Evolutionary conservation across 192 early-diverging fungal genomes (phyloP).

Genomic region (Umbelopsis sp.): DNA sequence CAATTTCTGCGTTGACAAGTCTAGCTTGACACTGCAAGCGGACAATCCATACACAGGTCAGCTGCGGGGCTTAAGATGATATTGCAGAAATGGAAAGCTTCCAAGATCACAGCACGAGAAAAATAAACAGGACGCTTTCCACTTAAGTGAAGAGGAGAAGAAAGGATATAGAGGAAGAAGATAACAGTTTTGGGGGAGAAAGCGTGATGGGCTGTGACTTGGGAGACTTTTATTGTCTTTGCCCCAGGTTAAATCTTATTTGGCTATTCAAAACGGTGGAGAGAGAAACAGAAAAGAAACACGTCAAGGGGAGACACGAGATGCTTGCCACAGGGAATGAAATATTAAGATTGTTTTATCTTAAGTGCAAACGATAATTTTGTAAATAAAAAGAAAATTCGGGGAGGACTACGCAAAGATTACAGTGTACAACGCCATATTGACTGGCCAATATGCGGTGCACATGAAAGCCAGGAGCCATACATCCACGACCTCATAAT

Average conservation of each 20-base stretch:
- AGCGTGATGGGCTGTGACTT: constrained; percentile 13
- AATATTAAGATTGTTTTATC: too few species aligned
- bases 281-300: too few species aligned
- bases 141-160: background rate
- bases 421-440: constrained; percentile 44
- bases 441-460: constrained; percentile 74
- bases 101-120: too few species aligned
- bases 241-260: background rate
- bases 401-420: constrained; percentile 24
- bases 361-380: too few species aligned
- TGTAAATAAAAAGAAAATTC: background rate
- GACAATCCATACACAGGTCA: constrained; percentile 5
- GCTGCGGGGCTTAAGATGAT: background rate
- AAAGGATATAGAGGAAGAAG: background rate
- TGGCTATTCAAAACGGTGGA: too few species aligned
- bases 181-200: constrained; percentile 10
- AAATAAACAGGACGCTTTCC: too few species aligned
- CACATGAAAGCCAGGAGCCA: constrained; percentile 67
- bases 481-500: constrained; percentile 65
- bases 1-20: constrained; percentile 5
- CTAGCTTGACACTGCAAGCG: constrained; percentile 4
- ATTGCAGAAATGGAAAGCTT: background rate
- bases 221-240: background rate
- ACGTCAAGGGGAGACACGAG: too few species aligned
- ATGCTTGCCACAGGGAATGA: too few species aligned